Percentiles rank a stretch among this genome's conserved stretches.
Conservation (phyloP, 257 asterid genomes). For the Parsonsia alboflavescens region DNA sequence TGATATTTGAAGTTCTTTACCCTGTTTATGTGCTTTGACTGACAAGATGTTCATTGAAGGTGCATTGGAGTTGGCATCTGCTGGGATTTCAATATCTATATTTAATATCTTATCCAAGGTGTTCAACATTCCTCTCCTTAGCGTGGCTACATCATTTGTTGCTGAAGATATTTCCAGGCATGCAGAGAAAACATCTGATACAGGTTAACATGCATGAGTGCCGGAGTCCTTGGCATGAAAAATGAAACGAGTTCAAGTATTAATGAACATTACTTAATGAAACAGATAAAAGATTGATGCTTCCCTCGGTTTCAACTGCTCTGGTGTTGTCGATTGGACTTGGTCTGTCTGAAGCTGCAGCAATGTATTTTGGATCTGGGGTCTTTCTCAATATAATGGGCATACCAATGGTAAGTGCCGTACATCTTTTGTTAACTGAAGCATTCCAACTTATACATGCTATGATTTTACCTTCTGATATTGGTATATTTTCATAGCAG, state of each 20-base stretch:
- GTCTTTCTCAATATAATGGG: slow-evolving; percentile 41
- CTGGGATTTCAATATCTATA: slow-evolving; percentile 34
- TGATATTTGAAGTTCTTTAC: neutral
- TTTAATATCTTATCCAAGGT: slow-evolving; percentile 35
- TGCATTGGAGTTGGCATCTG: slow-evolving; percentile 33
- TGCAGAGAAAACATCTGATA: slow-evolving; percentile 12
- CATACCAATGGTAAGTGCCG: slow-evolving; percentile 25
- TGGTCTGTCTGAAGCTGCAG: slow-evolving; percentile 38
- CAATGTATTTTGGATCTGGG: slow-evolving; percentile 40
- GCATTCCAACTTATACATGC: neutral
- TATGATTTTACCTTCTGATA: neutral
- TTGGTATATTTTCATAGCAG: neutral
- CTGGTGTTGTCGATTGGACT: slow-evolving; percentile 35
- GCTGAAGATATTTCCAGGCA: slow-evolving; percentile 36
- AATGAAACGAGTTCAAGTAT: neutral
- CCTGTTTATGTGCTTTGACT: neutral
- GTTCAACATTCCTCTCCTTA: slow-evolving; percentile 40
- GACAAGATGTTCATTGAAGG: slow-evolving; percentile 18
- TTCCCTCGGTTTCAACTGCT: slow-evolving; percentile 43
- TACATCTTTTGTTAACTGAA: neutral
- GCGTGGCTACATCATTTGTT: slow-evolving; percentile 38
- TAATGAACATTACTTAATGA: neutral
- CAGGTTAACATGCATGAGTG: slow-evolving; percentile 19
- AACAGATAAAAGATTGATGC: slow-evolving; percentile 32
- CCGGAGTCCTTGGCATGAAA: neutral